Evolutionary conservation across 805 yeast species (phyloP).

Genomic region (Cyberlindnera mycetangii): DNA sequence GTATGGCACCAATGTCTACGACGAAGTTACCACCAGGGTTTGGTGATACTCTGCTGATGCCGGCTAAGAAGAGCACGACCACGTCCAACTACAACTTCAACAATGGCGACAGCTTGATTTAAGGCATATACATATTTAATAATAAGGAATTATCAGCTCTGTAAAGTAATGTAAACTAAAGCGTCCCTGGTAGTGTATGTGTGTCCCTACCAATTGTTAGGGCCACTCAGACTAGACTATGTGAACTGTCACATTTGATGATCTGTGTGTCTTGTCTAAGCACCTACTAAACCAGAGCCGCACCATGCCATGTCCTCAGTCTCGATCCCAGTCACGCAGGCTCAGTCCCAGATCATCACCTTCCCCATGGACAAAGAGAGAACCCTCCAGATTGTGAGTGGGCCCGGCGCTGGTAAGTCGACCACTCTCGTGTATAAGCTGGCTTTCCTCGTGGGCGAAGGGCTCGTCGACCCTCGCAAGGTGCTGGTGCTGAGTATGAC

Average conservation of each 20-base stretch:
- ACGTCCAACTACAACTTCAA: conserved; percentile 6
- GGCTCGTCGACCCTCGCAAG: conserved; percentile 44
- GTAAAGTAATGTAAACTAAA: not conserved
- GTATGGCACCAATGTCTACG: not conserved
- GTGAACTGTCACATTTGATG: no score
- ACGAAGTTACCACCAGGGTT: conserved; percentile 41
- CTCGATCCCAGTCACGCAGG: conserved; percentile 31
- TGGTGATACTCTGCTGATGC: conserved; percentile 31
- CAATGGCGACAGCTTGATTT: conserved; percentile 21
- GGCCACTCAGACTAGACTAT: no score
- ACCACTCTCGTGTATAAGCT: conserved; percentile 54
- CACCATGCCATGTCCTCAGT: conserved; percentile 1
- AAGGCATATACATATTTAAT: not conserved
- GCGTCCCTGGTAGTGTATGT: no score
- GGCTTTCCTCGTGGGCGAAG: conserved; percentile 40
- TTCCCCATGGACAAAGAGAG: conserved; percentile 37
- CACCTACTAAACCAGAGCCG: not conserved
- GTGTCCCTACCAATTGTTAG: no score
- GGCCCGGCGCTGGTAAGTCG: conserved; percentile 78
- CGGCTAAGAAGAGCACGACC: conserved; percentile 29
- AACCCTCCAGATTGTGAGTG: conserved; percentile 55
- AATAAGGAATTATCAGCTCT: not conserved
- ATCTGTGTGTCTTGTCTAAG: not conserved
- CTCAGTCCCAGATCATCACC: conserved; percentile 46
- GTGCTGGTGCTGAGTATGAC: conserved; percentile 66